Evolutionary conservation across 2,329 filamentous ascomycete genomes (phyloP), one percentile per base, ranked within the genome.

Genomic region (Arthrobotrys conoides): DNA sequence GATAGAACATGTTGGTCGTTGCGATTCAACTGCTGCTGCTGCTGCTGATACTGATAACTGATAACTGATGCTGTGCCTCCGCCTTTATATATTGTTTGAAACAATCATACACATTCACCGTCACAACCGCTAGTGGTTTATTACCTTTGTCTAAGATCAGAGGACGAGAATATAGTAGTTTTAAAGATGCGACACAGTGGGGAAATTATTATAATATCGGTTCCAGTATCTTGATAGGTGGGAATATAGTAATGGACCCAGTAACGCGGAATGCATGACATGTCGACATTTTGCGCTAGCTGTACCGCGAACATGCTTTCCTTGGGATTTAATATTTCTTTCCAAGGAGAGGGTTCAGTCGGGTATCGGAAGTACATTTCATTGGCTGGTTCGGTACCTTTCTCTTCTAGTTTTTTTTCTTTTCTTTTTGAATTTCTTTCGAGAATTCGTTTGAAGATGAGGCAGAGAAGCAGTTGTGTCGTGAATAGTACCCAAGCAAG

Each of bases 211-310:
- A 1, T 41, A 12, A 41, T 2, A 16, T 12, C 12, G 38, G 38
- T 14, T 12, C 38, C 38, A 12, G 38, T 2, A 41, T 14, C 2
- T 38, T 41, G 38, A n/a, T 41, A n/a, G 38, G 38, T 41, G 38
- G 38, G 12, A 41, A 14, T 4, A 12, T 41, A 41, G n/a, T n/a
- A n/a, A n/a, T n/a, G n/a, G n/a, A n/a, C 14, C 38, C 38, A 12
- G 14, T 41, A 41, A 41, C 38, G 38, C 38, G 38, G 5, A 12
- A 55, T 55, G 51, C 51, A 55, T 33, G 51, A 36, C 51, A 55
- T 55, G n/a, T n/a, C n/a, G n/a, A n/a, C n/a, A n/a, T 53, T 27
- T 18, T 49, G 46, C 46, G 24, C 18, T 24, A 20, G 16, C 49
- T n/a, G 49, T 53, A 53, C 49, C 49, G 30, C 24, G 10, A 10